Percentiles rank a stretch among this genome's conserved stretches.
Conservation (phyloP, 1,139 yeast genomes). For the Taphrina confusa region DNA sequence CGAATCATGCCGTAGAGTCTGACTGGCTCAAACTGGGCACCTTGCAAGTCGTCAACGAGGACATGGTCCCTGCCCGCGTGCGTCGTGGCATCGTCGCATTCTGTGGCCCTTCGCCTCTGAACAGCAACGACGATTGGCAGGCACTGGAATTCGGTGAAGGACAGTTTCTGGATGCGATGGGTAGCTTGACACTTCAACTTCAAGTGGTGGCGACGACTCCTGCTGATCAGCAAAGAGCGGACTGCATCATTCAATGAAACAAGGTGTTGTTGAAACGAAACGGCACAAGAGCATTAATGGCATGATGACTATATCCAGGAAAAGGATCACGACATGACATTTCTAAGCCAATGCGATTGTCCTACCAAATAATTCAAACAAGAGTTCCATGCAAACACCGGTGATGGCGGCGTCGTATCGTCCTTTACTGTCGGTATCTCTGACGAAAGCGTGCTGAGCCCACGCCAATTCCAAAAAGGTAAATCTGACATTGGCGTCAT, state of each 20-base stretch:
- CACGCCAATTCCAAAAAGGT: slow-evolving; percentile 74
- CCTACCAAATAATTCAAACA: slow-evolving; percentile 70
- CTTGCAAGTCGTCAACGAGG: background rate
- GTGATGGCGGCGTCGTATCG: slow-evolving; percentile 78
- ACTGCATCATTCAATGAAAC: background rate
- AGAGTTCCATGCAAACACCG: slow-evolving; percentile 64
- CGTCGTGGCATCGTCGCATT: slow-evolving; percentile 12
- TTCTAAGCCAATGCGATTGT: slow-evolving; percentile 59
- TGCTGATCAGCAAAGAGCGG: background rate
- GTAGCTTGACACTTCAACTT: slow-evolving; percentile 9
- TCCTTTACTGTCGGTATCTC: slow-evolving; percentile 77
- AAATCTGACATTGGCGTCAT: slow-evolving; percentile 62
- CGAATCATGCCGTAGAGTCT: slow-evolving; percentile 10
- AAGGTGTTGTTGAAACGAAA: no score
- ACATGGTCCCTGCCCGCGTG: background rate
- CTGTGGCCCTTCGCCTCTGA: slow-evolving; percentile 16
- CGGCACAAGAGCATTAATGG: no score
- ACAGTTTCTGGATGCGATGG: slow-evolving; percentile 3
- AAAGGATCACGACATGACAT: no score
- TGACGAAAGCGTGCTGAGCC: slow-evolving; percentile 72
- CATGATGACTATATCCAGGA: no score
- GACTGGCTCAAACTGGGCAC: slow-evolving; percentile 7
- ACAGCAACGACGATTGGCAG: slow-evolving; percentile 6
- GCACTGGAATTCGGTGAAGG: slow-evolving; percentile 23
- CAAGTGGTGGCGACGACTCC: slow-evolving; percentile 14